Percentiles rank a stretch among this genome's conserved stretches.
phyloP scores from a whole-genome alignment of 1,284 basidiomycete species.

The Trametes pubescens region DNA sequence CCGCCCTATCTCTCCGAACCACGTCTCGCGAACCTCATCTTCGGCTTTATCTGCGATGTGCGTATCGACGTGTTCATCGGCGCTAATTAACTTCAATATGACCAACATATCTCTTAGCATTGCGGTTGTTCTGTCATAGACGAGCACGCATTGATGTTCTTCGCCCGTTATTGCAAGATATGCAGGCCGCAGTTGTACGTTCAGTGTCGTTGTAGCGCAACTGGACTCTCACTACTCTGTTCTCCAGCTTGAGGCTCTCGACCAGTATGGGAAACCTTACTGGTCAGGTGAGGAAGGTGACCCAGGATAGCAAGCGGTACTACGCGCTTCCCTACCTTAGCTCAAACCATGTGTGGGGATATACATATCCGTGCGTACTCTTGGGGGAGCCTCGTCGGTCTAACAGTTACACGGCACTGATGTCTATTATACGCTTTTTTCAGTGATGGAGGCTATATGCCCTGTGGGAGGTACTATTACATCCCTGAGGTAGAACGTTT shows the following conservation, averaged over 20 bases:
- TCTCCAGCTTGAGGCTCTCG: no score
- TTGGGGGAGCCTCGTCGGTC: no score
- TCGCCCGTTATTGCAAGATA: neutral
- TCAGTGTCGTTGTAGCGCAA: neutral
- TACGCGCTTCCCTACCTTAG: no score
- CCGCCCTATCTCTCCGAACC: constrained; percentile 33
- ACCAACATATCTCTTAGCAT: neutral
- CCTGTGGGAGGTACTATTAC: neutral
- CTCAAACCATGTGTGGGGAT: no score
- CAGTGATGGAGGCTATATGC: no score
- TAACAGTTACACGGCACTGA: no score
- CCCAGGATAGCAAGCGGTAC: no score
- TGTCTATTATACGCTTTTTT: no score
- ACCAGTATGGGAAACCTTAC: no score
- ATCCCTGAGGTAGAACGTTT: neutral
- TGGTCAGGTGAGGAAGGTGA: no score
- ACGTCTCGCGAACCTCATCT: constrained; percentile 29
- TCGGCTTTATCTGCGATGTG: constrained; percentile 19
- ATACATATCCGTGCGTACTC: no score
- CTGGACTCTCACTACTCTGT: neutral
- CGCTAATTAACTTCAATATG: neutral
- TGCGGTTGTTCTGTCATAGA: neutral
- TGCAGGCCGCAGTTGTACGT: neutral
- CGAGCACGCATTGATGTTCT: neutral
- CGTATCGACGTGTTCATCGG: neutral